phyloP scores from a whole-genome alignment of 176 grass and related monocot species.

The Rhynchospora breviuscula region DNA sequence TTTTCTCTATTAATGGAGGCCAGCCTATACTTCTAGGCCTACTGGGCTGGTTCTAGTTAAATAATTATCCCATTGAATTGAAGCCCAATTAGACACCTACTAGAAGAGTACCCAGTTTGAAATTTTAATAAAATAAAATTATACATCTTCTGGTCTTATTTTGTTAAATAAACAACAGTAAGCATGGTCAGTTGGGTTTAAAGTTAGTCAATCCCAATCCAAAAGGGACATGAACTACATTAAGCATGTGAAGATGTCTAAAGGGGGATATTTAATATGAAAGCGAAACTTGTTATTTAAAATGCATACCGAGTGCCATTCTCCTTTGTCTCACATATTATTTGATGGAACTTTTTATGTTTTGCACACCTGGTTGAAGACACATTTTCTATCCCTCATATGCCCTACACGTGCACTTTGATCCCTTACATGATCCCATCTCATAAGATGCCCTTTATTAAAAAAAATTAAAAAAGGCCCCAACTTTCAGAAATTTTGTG shows the following conservation, averaged over 20 bases:
- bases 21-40: background rate
- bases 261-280: background rate
- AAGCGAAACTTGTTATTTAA: slow-evolving; percentile 4
- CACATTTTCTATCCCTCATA: slow-evolving; percentile 7
- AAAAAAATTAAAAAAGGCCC: background rate
- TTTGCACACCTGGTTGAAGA: slow-evolving; percentile 6
- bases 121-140: background rate
- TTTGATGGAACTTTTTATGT: slow-evolving; percentile 2
- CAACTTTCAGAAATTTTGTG: slow-evolving; percentile 3
- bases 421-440: slow-evolving; percentile 1
- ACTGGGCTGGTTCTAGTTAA: background rate
- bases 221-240: slow-evolving; percentile 5
- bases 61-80: background rate
- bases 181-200: background rate
- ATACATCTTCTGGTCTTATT: background rate
- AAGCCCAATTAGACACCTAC: background rate
- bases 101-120: background rate
- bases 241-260: slow-evolving; percentile 22
- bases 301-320: background rate
- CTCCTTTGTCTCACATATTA: slow-evolving; percentile 20
- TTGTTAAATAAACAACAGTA: background rate
- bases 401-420: slow-evolving; percentile 22
- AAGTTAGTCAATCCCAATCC: background rate
- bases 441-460: background rate
- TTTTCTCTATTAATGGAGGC: too few relatives aligned